Conservation (phyloP, 2,329 filamentous ascomycete genomes). For the Exophiala sp. region DNA sequence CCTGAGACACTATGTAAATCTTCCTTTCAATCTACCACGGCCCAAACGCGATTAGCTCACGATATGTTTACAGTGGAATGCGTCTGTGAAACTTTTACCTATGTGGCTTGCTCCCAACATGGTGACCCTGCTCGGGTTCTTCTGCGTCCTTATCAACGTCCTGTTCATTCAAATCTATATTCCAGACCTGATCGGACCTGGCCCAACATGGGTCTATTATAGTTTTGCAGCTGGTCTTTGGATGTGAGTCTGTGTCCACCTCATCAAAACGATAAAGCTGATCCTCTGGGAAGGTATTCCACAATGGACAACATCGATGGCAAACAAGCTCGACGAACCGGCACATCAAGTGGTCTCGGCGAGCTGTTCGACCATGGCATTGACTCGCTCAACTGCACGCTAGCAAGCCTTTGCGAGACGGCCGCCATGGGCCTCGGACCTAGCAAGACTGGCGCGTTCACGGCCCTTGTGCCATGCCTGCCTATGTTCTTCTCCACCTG, state of each 20-base stretch:
- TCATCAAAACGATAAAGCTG: not conserved
- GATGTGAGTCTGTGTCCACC: constrained; percentile 59
- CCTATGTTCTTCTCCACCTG: constrained; percentile 99
- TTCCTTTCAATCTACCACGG: constrained; percentile 10
- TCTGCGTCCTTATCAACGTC: constrained; percentile 87
- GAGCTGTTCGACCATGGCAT: constrained; percentile 99
- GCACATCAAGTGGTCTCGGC: constrained; percentile 88
- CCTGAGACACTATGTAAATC: constrained; percentile 80
- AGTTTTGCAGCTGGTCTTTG: constrained; percentile 94
- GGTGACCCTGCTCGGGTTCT: constrained; percentile 92
- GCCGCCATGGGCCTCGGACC: constrained; percentile 89
- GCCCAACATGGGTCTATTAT: constrained; percentile 87
- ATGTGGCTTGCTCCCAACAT: constrained; percentile 98
- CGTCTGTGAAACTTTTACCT: constrained; percentile 83
- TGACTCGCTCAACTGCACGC: constrained; percentile 94
- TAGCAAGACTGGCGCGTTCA: constrained; percentile 81
- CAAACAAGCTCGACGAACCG: constrained; percentile 92
- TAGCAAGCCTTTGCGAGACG: constrained; percentile 85
- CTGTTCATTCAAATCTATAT: constrained; percentile 71
- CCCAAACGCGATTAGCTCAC: not conserved
- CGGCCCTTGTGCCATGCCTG: constrained; percentile 82
- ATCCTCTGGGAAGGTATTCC: constrained; percentile 58
- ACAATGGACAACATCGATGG: constrained; percentile 99
- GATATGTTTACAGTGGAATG: constrained; percentile 73
- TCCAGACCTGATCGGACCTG: constrained; percentile 85